Evolutionary conservation across 305 asterid genomes (phyloP).

Genomic region (Fraxinus albicans): DNA sequence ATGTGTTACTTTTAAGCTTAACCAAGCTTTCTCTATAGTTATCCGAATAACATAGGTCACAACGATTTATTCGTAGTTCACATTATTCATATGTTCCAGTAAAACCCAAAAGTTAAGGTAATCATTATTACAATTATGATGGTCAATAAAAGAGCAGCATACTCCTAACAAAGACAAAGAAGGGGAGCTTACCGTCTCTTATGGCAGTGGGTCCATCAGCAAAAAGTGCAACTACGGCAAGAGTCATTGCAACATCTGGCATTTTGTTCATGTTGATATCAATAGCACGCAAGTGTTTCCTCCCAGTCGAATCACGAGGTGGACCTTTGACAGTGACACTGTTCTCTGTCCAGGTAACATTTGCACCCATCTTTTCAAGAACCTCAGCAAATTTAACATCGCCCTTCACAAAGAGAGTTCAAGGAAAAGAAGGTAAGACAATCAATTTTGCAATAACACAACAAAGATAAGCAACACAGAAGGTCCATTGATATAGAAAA

Average conservation of each 20-base stretch:
- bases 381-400: conserved; percentile 98
- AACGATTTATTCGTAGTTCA: background rate
- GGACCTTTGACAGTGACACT: conserved; percentile 96
- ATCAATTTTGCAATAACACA: background rate
- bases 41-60: background rate
- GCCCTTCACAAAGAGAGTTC: conserved; percentile 49
- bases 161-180: conserved; percentile 4
- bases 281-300: conserved; percentile 70
- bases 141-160: background rate
- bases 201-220: conserved; percentile 96
- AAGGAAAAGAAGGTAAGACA: conserved; percentile 9
- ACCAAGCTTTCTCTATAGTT: background rate
- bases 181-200: conserved; percentile 73
- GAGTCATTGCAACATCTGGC: conserved; percentile 99
- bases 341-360: conserved; percentile 92
- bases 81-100: background rate
- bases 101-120: background rate
- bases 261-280: conserved; percentile 98
- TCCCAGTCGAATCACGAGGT: conserved; percentile 54
- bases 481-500: background rate
- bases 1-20: background rate
- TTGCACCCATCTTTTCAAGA: conserved; percentile 94
- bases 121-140: background rate
- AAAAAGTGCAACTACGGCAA: conserved; percentile 93
- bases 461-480: background rate